Evolutionary conservation across 2,329 filamentous ascomycete genomes (phyloP), one percentile per base, ranked within the genome.

Genomic region (Fusarium siculi): DNA sequence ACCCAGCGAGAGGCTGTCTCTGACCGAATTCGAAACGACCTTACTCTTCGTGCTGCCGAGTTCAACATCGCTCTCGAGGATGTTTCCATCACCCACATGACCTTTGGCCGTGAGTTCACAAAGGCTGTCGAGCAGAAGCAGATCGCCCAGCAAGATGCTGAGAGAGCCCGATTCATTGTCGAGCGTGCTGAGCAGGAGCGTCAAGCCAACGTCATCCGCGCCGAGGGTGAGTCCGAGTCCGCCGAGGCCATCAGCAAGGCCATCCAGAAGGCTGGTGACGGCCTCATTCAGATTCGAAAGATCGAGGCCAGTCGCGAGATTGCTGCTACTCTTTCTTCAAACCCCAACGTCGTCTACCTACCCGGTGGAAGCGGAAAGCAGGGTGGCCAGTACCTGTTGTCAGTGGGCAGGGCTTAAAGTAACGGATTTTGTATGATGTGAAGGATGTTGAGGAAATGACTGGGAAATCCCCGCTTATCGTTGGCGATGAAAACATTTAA

Each of bases 21-120:
- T 74, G 93, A 98, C 84, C 93, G 95, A 79, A 99, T 99, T 87
- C 95, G 94, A 70, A 89, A 89, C 77, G 96, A 99, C 82, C 91
- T 99, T 55, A 92, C 96, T 81, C 95, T 93, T 86, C 95, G 96
- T 79, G 96, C 96, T 53, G 87, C 92, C 80, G 96, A 99, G 84
- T 99, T 99, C 91, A 97, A 99, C 88, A 99, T 99, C 81, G 94
- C 95, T 34, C 93, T 99, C 60, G 96, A 99, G 85, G 96, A 99
- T 81, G 96, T 99, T 68, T 97, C 94, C 81, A 99, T 99, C 84
- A 99, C 96, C 70, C 96, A 99, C 89, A 99, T 99, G 96, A 99
- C 96, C 59, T 99, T 99, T 82, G 96, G 96, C 78, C 96, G 96
- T 84, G 96, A 99, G 85, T 99, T 99, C 88, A 99, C 96, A 70